Evolutionary conservation across 2,329 filamentous ascomycete genomes (phyloP).

Genomic region (Nannizziopsis arthrosporioides): DNA sequence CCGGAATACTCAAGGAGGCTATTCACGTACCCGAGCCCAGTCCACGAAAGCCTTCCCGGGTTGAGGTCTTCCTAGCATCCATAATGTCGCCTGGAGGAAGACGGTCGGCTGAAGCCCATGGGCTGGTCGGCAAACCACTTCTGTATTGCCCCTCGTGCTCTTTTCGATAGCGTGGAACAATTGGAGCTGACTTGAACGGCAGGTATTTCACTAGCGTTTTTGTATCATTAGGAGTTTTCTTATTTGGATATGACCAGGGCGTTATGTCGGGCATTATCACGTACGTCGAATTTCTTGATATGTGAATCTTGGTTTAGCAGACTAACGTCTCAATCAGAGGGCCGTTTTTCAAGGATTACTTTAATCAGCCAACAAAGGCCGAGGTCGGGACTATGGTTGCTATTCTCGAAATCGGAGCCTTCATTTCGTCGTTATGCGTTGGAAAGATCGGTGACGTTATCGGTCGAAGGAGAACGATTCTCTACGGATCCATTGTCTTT

Average conservation of each 20-base stretch:
- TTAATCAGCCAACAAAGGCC: conserved; percentile 73
- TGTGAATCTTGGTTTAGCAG: neutral
- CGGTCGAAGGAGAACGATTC: conserved; percentile 75
- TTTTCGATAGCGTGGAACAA: conserved; percentile 19
- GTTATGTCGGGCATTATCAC: conserved; percentile 61
- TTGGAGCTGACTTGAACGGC: neutral
- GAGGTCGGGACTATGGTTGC: conserved; percentile 96
- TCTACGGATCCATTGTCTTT: conserved; percentile 89
- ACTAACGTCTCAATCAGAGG: conserved; percentile 40
- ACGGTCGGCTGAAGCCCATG: conserved; percentile 61
- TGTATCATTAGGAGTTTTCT: conserved; percentile 51
- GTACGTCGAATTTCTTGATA: conserved; percentile 29
- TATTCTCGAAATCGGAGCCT: conserved; percentile 85
- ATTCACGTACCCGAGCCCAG: conserved; percentile 66
- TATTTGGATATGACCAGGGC: conserved; percentile 55
- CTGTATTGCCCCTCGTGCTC: conserved; percentile 49
- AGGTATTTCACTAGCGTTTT: conserved; percentile 90
- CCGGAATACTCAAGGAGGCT: conserved; percentile 20
- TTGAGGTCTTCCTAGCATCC: conserved; percentile 59
- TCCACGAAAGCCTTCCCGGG: conserved; percentile 51
- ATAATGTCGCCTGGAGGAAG: conserved; percentile 74
- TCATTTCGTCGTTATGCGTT: conserved; percentile 76
- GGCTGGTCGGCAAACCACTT: conserved; percentile 88
- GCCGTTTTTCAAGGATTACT: conserved; percentile 79
- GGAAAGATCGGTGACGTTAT: conserved; percentile 86